Conservation (phyloP, 495 filamentous ascomycete genomes). For the Penicillium tannophilum region DNA sequence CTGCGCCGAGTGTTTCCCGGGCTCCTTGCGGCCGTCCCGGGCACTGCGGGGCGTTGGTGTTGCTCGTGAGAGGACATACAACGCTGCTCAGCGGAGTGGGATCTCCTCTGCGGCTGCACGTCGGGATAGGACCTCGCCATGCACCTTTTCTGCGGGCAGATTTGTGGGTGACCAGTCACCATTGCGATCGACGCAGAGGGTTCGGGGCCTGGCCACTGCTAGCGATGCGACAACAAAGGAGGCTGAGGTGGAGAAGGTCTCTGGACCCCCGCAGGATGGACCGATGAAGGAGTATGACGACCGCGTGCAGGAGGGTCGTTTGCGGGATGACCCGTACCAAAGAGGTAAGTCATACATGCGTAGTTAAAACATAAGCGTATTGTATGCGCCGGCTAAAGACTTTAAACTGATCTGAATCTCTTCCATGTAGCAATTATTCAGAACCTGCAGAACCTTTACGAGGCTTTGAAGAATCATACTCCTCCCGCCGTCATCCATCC, state of each 20-base stretch:
- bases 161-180: constrained; percentile 6
- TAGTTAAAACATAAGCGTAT: background rate
- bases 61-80: constrained; percentile 15
- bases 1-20: constrained; percentile 37
- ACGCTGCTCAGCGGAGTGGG: constrained; percentile 14
- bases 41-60: constrained; percentile 4
- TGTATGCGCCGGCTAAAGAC: background rate
- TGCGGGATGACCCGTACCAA: constrained; percentile 89
- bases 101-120: background rate
- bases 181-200: constrained; percentile 11
- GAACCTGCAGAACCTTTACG: constrained; percentile 83
- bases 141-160: background rate
- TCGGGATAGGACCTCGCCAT: background rate
- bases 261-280: constrained; percentile 46
- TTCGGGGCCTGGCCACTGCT: constrained; percentile 24
- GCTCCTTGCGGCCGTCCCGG: constrained; percentile 31
- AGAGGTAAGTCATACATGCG: constrained; percentile 59
- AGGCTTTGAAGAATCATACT: constrained; percentile 74
- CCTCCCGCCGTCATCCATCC: constrained; percentile 76
- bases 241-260: constrained; percentile 7
- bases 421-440: constrained; percentile 72
- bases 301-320: constrained; percentile 67
- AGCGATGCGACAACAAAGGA: constrained; percentile 18
- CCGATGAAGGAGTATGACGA: constrained; percentile 86
- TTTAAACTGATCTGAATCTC: background rate